Conservation (phyloP, 2,329 filamentous ascomycete species). For the Penicillium sp. region DNA sequence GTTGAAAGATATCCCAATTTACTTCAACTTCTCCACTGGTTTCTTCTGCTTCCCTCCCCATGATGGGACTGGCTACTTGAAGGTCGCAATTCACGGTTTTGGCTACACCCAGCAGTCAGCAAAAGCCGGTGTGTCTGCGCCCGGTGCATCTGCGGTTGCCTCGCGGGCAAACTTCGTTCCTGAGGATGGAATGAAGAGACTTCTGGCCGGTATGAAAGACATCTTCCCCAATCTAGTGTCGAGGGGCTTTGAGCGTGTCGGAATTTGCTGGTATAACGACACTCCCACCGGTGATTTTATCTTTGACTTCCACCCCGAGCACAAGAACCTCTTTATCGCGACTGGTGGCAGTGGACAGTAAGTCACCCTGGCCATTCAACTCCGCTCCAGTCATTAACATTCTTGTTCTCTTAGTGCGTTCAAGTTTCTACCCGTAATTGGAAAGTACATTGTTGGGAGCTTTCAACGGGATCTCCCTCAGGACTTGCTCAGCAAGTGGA, state of each 20-base stretch:
- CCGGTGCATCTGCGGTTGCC: conserved; percentile 17
- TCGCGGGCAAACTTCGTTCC: conserved; percentile 34
- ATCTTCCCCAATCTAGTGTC: conserved; percentile 59
- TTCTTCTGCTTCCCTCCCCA: conserved; percentile 52
- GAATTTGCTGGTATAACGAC: conserved; percentile 72
- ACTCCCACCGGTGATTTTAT: conserved; percentile 69
- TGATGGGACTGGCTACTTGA: conserved; percentile 46
- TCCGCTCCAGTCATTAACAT: not conserved
- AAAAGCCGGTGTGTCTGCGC: conserved; percentile 19
- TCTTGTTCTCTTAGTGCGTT: conserved; percentile 49
- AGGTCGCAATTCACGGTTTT: conserved; percentile 66
- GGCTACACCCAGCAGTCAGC: conserved; percentile 52
- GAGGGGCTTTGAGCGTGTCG: conserved; percentile 59
- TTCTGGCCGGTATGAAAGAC: conserved; percentile 58
- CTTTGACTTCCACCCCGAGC: conserved; percentile 65
- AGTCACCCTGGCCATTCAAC: not conserved
- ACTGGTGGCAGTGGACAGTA: conserved; percentile 34
- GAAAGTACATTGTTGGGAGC: conserved; percentile 61
- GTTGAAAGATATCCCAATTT: conserved; percentile 66
- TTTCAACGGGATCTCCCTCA: conserved; percentile 40
- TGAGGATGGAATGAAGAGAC: conserved; percentile 57
- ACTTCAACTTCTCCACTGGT: conserved; percentile 44
- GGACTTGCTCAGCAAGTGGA: conserved; percentile 64
- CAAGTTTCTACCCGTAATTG: conserved; percentile 64
- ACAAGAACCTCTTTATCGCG: conserved; percentile 37